These are phyloP conservation scores for Danielozyma ontarioensis DNA, from an alignment of 805 yeast species.

Conservation along the genomic window DNA sequence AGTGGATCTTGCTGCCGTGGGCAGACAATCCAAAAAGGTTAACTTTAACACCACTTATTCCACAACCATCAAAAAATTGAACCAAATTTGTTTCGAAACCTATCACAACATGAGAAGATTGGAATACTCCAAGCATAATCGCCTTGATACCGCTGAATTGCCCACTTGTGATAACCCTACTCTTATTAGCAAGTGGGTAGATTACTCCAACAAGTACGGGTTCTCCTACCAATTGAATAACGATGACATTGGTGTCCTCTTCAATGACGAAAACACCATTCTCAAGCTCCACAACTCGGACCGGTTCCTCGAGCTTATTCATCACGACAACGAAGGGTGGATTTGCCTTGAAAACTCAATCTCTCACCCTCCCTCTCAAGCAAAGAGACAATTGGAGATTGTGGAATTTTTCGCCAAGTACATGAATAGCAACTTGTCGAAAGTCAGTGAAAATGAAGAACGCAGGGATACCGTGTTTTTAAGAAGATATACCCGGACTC, in stretches of 20 bases:
- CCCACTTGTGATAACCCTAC: constrained; percentile 54
- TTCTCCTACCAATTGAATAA: constrained; percentile 88
- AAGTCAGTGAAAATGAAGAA: constrained; percentile 63
- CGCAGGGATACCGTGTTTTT: constrained; percentile 68
- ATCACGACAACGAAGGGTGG: constrained; percentile 42
- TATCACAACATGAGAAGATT: constrained; percentile 37
- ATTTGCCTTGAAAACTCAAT: constrained; percentile 40
- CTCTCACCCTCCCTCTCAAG: constrained; percentile 39
- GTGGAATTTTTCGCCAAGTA: constrained; percentile 85
- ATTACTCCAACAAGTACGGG: constrained; percentile 92
- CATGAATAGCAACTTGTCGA: constrained; percentile 86
- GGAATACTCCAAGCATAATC: constrained; percentile 31
- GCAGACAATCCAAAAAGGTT: constrained; percentile 29
- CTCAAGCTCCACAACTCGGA: constrained; percentile 62
- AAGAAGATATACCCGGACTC: constrained; percentile 76
- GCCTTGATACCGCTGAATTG: constrained; percentile 29
- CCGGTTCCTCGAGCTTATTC: constrained; percentile 58
- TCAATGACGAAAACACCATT: constrained; percentile 80
- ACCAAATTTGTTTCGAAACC: constrained; percentile 33
- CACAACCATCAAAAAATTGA: constrained; percentile 33
- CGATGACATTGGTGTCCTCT: constrained; percentile 85
- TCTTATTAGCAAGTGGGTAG: constrained; percentile 94
- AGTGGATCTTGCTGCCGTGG: constrained; percentile 38
- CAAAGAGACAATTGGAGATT: constrained; percentile 73
- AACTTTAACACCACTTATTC: constrained; percentile 35